A percentile compares a stretch with the other conserved stretches of the same genome.
Conservation (phyloP, 805 yeast genomes). For the Komagataella pseudopastoris region DNA sequence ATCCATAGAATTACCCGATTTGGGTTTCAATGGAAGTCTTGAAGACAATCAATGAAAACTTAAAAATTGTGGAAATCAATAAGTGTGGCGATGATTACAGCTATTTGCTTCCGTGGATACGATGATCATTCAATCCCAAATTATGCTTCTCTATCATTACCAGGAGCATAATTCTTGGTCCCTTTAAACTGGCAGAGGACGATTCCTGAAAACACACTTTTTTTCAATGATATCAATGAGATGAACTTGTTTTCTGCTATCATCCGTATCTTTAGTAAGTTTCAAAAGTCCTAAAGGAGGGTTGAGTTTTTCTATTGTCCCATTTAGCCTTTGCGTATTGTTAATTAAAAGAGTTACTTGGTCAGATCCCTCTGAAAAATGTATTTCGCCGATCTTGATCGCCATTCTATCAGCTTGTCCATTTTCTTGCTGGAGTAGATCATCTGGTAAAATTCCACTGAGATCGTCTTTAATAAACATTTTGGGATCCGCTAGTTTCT, state of each 20-base stretch:
- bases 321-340: conserved; percentile 56
- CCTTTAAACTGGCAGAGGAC: conserved; percentile 74
- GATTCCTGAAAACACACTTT: conserved; percentile 46
- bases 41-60: not conserved
- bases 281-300: conserved; percentile 54
- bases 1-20: not conserved
- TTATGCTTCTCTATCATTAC: conserved; percentile 1
- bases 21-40: conserved; percentile 2
- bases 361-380: conserved; percentile 24
- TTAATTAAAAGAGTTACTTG: conserved; percentile 49
- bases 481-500: conserved; percentile 15
- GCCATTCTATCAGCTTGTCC: conserved; percentile 23
- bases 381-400: conserved; percentile 35
- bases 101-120: not conserved
- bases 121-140: no score
- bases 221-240: conserved; percentile 45
- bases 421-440: conserved; percentile 7
- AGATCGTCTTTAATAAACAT: conserved; percentile 16
- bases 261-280: conserved; percentile 17
- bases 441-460: not conserved
- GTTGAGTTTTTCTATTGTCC: conserved; percentile 41
- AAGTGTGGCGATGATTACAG: not conserved
- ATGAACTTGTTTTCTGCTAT: conserved; percentile 21
- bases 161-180: conserved; percentile 4
- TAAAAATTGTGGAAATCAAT: no score